Evolutionary conservation across 441 rosid species (phyloP), one percentile per base, ranked within the genome.

Genomic region (Corymbia citriodora): DNA sequence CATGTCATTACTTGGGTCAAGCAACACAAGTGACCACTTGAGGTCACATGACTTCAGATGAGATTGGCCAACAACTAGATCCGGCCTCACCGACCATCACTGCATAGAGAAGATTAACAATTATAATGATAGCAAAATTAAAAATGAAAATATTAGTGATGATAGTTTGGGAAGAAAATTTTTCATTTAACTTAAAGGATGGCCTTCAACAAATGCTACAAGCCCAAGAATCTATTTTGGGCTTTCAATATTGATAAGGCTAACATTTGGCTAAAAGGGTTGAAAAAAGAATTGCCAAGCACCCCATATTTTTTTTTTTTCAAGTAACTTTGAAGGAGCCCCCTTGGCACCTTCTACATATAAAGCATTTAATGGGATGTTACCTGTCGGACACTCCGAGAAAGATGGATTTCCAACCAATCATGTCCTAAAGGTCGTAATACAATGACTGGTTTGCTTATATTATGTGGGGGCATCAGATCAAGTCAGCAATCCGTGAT

Each of bases 11-110:
- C 45, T 40, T 40, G 65, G 14, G n/a, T 4, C 10, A 13, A 9
- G 29, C 63, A 57, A 57, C 63, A 59, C 0, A 0, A 59, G 14
- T 40, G 14, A 29, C 65, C 1, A 1, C 65, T 59, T 25, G n/a
- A 29, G 65, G 65, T 57, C 63, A 9, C 1, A 11, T 10, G 23
- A 57, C 29, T 9, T 57, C 6, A 40, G 6, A 40, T 6, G 45
- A 59, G 15, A 29, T 59, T 59, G n/a, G 25, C 3, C 5, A 7
- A 29, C 65, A 59, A 59, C 25, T 59, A 59, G 25, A 59, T 59
- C 15, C 2, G 14, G 65, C 65, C 65, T 25, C 11, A n/a, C n/a
- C 1, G 25, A 14, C 65, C 3, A 6, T 0, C 14, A 25, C 25
- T 17, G 65, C 1, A 29, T n/a, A 25, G 11, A 59, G 29, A 59